phyloP scores from a whole-genome alignment of 805 yeast genomes.

The Candida tibetensis region DNA sequence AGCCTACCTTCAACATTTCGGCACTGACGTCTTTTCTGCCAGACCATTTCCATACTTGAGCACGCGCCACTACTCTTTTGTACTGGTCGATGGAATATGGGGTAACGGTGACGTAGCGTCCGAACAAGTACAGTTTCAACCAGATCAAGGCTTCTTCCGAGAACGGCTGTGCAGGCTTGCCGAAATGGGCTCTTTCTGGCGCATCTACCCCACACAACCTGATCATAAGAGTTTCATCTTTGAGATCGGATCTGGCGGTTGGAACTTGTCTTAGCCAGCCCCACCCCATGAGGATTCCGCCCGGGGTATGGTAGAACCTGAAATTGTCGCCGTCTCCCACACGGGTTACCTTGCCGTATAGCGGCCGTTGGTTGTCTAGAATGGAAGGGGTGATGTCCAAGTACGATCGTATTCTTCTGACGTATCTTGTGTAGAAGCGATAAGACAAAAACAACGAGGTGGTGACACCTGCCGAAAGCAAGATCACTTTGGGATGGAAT shows the following conservation, averaged over 20 bases:
- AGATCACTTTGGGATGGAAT: conserved; percentile 38
- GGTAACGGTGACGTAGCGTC: conserved; percentile 66
- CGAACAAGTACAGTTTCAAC: conserved; percentile 65
- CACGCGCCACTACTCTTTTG: conserved; percentile 81
- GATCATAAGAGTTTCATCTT: conserved; percentile 71
- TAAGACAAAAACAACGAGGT: conserved; percentile 27
- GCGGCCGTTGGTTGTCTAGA: conserved; percentile 23
- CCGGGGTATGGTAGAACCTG: conserved; percentile 90
- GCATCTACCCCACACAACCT: conserved; percentile 94
- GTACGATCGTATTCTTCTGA: conserved; percentile 33
- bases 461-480: conserved; percentile 35
- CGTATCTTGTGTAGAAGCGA: conserved; percentile 31
- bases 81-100: conserved; percentile 87
- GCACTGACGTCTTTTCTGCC: conserved; percentile 80
- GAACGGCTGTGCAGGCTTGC: conserved; percentile 86
- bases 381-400: conserved; percentile 38
- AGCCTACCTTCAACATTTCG: conserved; percentile 80
- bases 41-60: conserved; percentile 51
- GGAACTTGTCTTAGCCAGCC: conserved; percentile 82
- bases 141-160: conserved; percentile 81
- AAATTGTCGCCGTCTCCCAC: conserved; percentile 98
- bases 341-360: conserved; percentile 73
- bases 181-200: conserved; percentile 93
- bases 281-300: conserved; percentile 88
- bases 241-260: conserved; percentile 40